A percentile compares a stretch with the other conserved stretches of the same genome.
Evolutionary conservation across 2,329 filamentous ascomycete species (phyloP).

Genomic region (Pseudocercospora crystallina): DNA sequence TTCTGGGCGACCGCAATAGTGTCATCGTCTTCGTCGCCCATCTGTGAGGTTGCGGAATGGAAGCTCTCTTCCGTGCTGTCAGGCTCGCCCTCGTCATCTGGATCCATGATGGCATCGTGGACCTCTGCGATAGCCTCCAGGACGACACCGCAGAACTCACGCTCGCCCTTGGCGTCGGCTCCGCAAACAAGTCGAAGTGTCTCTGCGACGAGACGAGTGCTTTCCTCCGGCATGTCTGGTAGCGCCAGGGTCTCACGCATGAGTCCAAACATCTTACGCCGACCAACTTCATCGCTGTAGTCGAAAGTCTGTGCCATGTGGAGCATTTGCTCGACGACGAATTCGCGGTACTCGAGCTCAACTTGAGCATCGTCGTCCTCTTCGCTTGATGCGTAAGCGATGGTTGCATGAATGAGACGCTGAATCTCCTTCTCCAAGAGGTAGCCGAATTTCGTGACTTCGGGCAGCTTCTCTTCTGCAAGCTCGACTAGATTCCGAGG

Average conservation of each 20-base stretch:
- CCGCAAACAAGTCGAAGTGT: conserved; percentile 82
- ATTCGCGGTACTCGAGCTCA: conserved; percentile 86
- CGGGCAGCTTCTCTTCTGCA: conserved; percentile 89
- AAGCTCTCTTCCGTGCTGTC: conserved; percentile 70
- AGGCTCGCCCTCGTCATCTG: conserved; percentile 59
- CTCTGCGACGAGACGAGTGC: conserved; percentile 83
- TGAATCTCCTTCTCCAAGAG: conserved; percentile 79
- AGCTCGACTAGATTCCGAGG: conserved; percentile 73
- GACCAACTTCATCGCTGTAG: conserved; percentile 95
- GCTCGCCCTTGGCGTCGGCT: conserved; percentile 68
- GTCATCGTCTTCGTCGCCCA: conserved; percentile 62
- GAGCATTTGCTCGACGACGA: conserved; percentile 91
- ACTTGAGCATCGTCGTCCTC: conserved; percentile 64
- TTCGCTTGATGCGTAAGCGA: conserved; percentile 51
- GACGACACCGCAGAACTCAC: conserved; percentile 80
- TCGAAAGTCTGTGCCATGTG: conserved; percentile 90
- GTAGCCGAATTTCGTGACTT: conserved; percentile 87
- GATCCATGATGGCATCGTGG: conserved; percentile 80
- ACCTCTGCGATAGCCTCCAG: conserved; percentile 95
- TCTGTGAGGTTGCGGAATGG: conserved; percentile 85
- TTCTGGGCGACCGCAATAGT: conserved; percentile 28
- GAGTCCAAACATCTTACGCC: conserved; percentile 92
- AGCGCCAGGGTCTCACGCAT: conserved; percentile 82
- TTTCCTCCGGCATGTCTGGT: conserved; percentile 85
- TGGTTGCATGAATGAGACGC: conserved; percentile 64